phyloP scores from a whole-genome alignment of 768 basidiomycete species.

The Lepiota subincarnata region DNA sequence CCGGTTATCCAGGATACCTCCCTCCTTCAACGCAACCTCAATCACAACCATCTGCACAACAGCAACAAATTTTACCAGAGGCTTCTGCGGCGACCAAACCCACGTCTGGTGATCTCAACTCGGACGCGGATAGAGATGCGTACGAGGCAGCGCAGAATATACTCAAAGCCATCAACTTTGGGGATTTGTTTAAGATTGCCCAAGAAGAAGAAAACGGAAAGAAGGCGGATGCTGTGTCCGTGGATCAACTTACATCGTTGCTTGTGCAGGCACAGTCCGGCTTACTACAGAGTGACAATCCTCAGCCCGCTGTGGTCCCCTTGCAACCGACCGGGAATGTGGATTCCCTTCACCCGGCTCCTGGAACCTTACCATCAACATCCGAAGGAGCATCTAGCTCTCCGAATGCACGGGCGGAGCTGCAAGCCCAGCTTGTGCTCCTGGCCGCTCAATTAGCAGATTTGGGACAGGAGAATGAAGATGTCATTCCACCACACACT shows the following conservation, averaged over 20 bases:
- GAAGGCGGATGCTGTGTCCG: conserved; percentile 4
- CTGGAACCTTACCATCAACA: too few species aligned
- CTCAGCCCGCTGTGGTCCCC: background rate
- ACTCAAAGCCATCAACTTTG: conserved; percentile 73
- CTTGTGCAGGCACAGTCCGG: conserved; percentile 27
- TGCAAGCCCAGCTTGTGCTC: conserved; percentile 71
- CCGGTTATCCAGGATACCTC: conserved; percentile 21
- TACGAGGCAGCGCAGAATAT: conserved; percentile 80
- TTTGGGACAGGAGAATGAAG: conserved; percentile 41
- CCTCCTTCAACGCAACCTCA: conserved; percentile 24
- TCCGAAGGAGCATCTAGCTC: too few species aligned
- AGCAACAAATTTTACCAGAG: conserved; percentile 7
- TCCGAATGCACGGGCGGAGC: conserved; percentile 49
- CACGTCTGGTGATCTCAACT: conserved; percentile 35
- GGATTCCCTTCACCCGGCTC: background rate
- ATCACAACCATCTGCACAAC: conserved; percentile 17
- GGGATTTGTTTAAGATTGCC: conserved; percentile 42
- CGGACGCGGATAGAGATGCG: conserved; percentile 37
- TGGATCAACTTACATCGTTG: conserved; percentile 14
- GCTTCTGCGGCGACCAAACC: conserved; percentile 17
- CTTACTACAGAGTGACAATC: conserved; percentile 16
- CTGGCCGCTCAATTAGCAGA: conserved; percentile 71
- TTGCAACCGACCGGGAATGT: conserved; percentile 4
- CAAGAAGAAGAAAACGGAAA: conserved; percentile 23
- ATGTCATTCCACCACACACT: background rate